These are phyloP conservation scores for Hemerocallis citrina DNA, from an alignment of 106 monocot species.

Conservation along the genomic window DNA sequence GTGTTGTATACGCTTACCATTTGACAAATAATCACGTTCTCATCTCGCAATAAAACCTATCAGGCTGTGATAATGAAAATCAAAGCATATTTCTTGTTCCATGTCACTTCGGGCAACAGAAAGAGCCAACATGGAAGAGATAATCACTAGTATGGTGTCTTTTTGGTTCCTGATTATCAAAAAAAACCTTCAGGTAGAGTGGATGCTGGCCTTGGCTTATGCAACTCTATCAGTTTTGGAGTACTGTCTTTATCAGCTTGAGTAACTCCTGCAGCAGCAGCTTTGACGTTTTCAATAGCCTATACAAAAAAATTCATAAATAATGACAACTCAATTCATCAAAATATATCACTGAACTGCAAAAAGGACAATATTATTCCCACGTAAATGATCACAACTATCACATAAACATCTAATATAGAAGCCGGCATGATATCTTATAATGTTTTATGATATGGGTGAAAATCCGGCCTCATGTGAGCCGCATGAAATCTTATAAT, in stretches of 20 bases:
- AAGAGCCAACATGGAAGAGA: background rate
- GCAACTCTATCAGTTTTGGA: constrained; percentile 24
- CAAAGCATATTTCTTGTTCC: no score
- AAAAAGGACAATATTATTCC: background rate
- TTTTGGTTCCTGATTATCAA: constrained; percentile 52
- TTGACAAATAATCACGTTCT: background rate
- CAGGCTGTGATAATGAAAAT: no score
- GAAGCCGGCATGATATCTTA: no score
- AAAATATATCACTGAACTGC: background rate
- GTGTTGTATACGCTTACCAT: background rate
- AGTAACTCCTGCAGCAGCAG: constrained; percentile 37
- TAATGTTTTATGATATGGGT: no score
- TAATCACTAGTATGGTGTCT: constrained; percentile 53
- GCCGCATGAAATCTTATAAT: no score
- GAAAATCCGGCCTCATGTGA: no score
- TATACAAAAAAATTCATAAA: constrained; percentile 20
- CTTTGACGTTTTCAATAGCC: constrained; percentile 84
- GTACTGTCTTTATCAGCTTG: constrained; percentile 11
- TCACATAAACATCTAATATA: no score
- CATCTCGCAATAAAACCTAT: no score
- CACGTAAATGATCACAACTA: no score
- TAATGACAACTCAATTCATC: no score
- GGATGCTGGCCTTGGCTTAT: constrained; percentile 33
- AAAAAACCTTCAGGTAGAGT: constrained; percentile 57
- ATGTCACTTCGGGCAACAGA: no score